Percentiles rank a stretch among this genome's conserved stretches.
Evolutionary conservation across 164 flowering plant genomes (phyloP).

Genomic region (Piper longum): DNA sequence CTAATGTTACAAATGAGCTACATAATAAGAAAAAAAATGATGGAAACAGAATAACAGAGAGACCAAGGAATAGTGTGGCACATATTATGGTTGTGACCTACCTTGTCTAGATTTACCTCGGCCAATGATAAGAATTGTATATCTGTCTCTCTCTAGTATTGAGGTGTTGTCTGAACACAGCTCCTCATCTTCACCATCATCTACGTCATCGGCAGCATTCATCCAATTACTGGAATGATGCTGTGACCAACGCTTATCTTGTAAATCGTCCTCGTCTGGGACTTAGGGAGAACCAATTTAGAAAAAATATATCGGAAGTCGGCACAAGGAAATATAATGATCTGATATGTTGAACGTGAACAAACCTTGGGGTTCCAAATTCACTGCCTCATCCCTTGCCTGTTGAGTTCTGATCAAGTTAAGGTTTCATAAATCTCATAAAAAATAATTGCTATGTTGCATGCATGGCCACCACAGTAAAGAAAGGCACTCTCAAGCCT

Average conservation of each 20-base stretch:
- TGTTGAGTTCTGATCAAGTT: conserved; percentile 22
- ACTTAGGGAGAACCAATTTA: conserved; percentile 5
- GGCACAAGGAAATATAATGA: too few species aligned
- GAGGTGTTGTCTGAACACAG: conserved; percentile 76
- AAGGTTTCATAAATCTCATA: conserved; percentile 19
- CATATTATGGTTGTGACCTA: too few species aligned
- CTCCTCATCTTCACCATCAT: conserved; percentile 58
- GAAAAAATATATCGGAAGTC: not conserved
- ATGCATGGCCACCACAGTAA: too few species aligned
- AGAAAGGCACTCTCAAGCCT: too few species aligned
- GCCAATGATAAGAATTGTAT: too few species aligned
- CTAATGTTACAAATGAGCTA: too few species aligned
- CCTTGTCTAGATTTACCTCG: too few species aligned
- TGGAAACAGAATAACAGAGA: too few species aligned
- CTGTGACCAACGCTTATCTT: conserved; percentile 40
- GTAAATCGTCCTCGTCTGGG: conserved; percentile 27
- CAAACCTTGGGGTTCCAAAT: conserved; percentile 35
- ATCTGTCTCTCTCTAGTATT: too few species aligned
- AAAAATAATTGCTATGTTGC: not conserved
- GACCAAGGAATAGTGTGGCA: too few species aligned
- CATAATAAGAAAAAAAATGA: too few species aligned
- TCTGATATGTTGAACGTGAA: conserved; percentile 1
- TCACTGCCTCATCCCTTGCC: conserved; percentile 18
- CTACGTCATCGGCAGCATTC: conserved; percentile 67
- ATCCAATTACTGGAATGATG: conserved; percentile 93